Conservation (phyloP, 345 rosid species). For the Cardiospermum halicacabum region DNA sequence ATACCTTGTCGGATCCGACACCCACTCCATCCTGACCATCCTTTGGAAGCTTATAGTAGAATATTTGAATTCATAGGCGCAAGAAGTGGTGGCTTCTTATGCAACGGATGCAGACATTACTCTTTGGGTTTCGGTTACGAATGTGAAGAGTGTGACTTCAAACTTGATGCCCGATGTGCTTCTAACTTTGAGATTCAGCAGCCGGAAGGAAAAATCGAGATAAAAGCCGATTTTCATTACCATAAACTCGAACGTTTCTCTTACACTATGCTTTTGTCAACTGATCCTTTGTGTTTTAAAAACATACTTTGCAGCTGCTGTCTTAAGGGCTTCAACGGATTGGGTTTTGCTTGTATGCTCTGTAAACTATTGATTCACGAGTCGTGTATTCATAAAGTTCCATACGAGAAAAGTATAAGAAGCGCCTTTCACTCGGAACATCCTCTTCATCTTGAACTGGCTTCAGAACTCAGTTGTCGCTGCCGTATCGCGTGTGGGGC, state of each 20-base stretch:
- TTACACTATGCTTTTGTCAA: neutral
- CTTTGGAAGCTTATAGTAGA: neutral
- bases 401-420: too few species aligned
- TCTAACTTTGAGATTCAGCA: neutral
- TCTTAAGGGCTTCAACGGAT: neutral
- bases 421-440: neutral
- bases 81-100: too few species aligned
- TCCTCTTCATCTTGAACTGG: too few species aligned
- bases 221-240: neutral
- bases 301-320: conserved; percentile 3
- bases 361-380: neutral
- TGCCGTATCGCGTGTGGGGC: too few species aligned
- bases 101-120: neutral
- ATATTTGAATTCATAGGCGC: too few species aligned
- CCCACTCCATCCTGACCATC: neutral
- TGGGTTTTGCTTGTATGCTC: neutral
- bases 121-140: neutral
- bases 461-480: too few species aligned
- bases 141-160: neutral
- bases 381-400: neutral
- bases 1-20: neutral
- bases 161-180: neutral
- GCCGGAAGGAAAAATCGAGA: neutral
- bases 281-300: too few species aligned
- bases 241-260: neutral